Conservation (phyloP, 2,329 filamentous ascomycete genomes). For the Aspergillus sp. region DNA sequence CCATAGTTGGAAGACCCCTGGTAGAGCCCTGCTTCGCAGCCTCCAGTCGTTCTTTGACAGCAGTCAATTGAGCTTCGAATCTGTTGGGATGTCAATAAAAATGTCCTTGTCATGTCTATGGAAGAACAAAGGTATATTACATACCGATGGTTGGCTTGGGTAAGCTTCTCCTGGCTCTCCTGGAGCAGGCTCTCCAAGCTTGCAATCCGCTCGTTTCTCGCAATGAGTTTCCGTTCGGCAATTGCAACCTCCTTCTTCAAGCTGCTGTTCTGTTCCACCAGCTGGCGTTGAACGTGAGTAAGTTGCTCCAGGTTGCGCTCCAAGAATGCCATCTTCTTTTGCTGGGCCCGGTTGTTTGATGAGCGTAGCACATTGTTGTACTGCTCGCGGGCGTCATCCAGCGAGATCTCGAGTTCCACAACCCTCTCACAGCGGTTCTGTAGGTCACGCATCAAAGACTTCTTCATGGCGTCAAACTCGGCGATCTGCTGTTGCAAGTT, state of each 20-base stretch:
- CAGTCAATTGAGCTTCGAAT: constrained; percentile 94
- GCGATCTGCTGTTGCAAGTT: constrained; percentile 96
- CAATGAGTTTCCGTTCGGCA: constrained; percentile 93
- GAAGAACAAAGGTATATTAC: constrained; percentile 28
- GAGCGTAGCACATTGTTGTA: constrained; percentile 97
- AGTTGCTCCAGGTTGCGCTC: constrained; percentile 97
- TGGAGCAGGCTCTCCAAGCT: constrained; percentile 87
- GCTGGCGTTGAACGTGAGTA: constrained; percentile 92
- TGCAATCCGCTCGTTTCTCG: constrained; percentile 93
- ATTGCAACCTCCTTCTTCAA: constrained; percentile 99
- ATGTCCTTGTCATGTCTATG: too few species aligned
- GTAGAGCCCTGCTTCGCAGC: constrained; percentile 89
- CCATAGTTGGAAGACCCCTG: constrained; percentile 66
- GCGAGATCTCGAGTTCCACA: constrained; percentile 93
- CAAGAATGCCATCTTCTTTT: constrained; percentile 99
- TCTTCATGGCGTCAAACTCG: constrained; percentile 99
- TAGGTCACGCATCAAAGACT: constrained; percentile 96
- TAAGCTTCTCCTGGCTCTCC: constrained; percentile 97
- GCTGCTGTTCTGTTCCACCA: constrained; percentile 94
- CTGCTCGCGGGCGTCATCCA: constrained; percentile 96
- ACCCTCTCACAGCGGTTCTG: constrained; percentile 98
- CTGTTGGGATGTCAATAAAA: constrained; percentile 43
- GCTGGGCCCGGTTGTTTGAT: constrained; percentile 96
- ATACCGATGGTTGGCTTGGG: constrained; percentile 94
- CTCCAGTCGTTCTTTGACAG: constrained; percentile 96